Evolutionary conservation across 495 filamentous ascomycete species (phyloP), one percentile per base, ranked within the genome.

Genomic region (Echria macrotheca): DNA sequence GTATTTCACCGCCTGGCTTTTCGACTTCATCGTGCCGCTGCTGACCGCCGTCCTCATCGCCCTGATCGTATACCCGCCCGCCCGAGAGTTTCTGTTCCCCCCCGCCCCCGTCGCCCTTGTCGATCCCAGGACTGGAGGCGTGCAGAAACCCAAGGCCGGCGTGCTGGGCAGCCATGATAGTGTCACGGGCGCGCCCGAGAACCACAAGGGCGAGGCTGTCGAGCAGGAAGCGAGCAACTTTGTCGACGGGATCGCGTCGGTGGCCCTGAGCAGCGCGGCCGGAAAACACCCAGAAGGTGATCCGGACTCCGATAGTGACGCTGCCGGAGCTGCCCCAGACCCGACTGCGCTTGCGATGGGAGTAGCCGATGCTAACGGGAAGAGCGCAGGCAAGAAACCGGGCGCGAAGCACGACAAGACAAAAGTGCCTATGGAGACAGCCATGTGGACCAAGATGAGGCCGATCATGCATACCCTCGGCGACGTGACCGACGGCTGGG

Each of bases 211-310:
- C 14, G 89, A 94, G 61, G 86, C 88, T 0, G 87, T 88, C 4
- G 89, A 96, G 60, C 79, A 85, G 50, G 89, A 95, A 63, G 89
- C 89, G 2, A 82, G 74, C 53, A 91, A 89, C 54, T 82, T 95
- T 52, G 80, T 93, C 26, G 84, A 83, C 52, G 79, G 83, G 23
- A 82, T 93, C 45, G 83, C 86, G 5, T 77, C 76, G 2, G 80
- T 95, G 7, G 86, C 85, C 0, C 69, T 93, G 29, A 82, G 82
- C 40, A 86, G 84, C 44, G 87, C 86, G 0, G 79, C 84, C 0
- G 89, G 86, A 0, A 90, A 90, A 55, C 75, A 83, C 50, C 78
- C 80, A 2, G 75, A 79, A 45, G 72, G 67, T 2, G 72, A 77
- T 8, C 63, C 60, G 58, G 61, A 74, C 40, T 60, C 65, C 1